Base-by-base conservation (phyloP, 352 stramenopile genomes). In the Phytophthora multivora region DNA sequence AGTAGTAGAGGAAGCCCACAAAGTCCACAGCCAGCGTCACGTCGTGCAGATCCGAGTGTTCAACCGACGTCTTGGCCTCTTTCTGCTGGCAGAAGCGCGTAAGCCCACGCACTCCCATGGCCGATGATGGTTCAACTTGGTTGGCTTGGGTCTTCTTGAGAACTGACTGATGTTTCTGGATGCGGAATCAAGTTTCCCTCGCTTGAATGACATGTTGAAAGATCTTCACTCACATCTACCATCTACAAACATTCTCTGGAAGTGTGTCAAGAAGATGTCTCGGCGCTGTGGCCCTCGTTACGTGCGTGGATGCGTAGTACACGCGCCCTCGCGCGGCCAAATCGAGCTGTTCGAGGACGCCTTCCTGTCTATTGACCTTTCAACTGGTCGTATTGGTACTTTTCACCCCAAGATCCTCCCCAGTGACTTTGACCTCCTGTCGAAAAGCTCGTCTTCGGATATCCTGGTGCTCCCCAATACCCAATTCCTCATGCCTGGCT, bases 401-500 rank as follows among this genome's bases (percentile, higher is more conserved):
- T 83, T 88, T 62, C 75, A 84, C 51, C n/a, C 52, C 2, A 35
- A 74, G 36, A 83, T 61, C 13, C 30, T 66, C 18, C 28, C 63
- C 7, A 35, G 47, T 1, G 73, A 86, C 48, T 13, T 73, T 15
- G 23, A 16, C 23, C 55, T 71, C 4, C 57, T 78, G 8, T 40
- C 51, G 5, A 38, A 52, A 15, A 15, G 16, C 5, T 18, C 13
- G 0, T 30, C 19, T 4, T 57, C 49, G 1, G 43, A 40, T 4
- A 11, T 58, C 5, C 59, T 85, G 18, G 28, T 50, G 35, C 67
- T 89, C 0, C 1, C 11, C 9, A 19, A 39, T 19, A 48, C 71
- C 19, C 68, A 94, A 59, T 83, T 98, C 36, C 67, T 98, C 19
- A 69, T 96, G 53, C 92, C 92, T 15, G 92, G 92, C 48, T 95